phyloP scores from a whole-genome alignment of 2,329 filamentous ascomycete species.

The Pseudogymnoascus sp. region DNA sequence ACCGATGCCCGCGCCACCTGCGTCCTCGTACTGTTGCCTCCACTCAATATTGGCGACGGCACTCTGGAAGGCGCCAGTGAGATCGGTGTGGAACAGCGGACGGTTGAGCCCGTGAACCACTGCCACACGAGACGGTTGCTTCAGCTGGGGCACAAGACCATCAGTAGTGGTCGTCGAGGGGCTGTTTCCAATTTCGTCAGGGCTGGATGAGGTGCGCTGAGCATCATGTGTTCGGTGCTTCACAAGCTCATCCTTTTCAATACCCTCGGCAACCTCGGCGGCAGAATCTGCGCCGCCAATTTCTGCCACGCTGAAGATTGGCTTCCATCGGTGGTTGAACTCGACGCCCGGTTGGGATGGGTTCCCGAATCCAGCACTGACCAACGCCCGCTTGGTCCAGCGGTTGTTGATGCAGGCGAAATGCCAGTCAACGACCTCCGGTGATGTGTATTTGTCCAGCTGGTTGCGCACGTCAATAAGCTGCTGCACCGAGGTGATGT shows the following conservation, averaged over 20 bases:
- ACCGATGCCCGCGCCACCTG: slow-evolving; percentile 21
- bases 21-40: slow-evolving; percentile 31
- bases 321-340: slow-evolving; percentile 67
- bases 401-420: slow-evolving; percentile 88
- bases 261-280: slow-evolving; percentile 58
- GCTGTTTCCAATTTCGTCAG: not conserved
- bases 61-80: slow-evolving; percentile 80
- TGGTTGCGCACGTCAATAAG: slow-evolving; percentile 93
- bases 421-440: slow-evolving; percentile 86
- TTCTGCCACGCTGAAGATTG: slow-evolving; percentile 91
- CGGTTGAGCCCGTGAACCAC: slow-evolving; percentile 79
- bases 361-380: slow-evolving; percentile 80
- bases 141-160: slow-evolving; percentile 19
- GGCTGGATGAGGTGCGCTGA: slow-evolving; percentile 4
- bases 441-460: slow-evolving; percentile 73
- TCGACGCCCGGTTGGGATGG: slow-evolving; percentile 47
- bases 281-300: slow-evolving; percentile 65
- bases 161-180: slow-evolving; percentile 1
- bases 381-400: slow-evolving; percentile 88
- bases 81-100: slow-evolving; percentile 88
- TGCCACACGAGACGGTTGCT: slow-evolving; percentile 42
- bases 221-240: slow-evolving; percentile 18
- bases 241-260: slow-evolving; percentile 39
- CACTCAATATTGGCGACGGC: slow-evolving; percentile 72
- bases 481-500: slow-evolving; percentile 85